Base-by-base conservation (phyloP, 768 basidiomycete genomes). In the Leucosporidium scottii region DNA sequence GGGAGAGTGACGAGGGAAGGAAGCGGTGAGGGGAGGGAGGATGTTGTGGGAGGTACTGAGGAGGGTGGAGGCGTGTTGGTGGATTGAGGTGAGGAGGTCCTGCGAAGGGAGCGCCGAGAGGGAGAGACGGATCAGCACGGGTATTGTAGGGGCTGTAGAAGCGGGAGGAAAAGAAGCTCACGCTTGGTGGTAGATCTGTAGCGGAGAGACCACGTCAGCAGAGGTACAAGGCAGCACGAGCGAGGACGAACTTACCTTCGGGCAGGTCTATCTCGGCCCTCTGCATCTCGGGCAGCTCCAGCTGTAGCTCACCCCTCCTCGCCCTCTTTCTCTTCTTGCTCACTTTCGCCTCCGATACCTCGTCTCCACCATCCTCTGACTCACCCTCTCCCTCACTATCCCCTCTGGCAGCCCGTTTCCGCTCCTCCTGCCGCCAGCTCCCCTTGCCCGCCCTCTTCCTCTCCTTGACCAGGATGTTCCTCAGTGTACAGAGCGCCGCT, bases 51-150 rank as follows among this genome's bases (percentile, higher is more conserved):
- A 27, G 0, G 54, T 15, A 28, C 48, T 1, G 39, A 63, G 36
- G 55, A 58, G 56, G 20, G 30, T 4, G 30, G 62, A 25, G 6
- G 67, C 44, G 54, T 66, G 65, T 1, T 49, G 12, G 44, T 68
- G 67, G 48, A 72, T 10, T 8, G 70, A 51, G 9, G 53, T 10
- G 28, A 72, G 48, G 36, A 72, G 49, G 27, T 62, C 55, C 70
- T 72, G 60, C 18, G 21, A 23, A 3, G 17, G 34, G 31, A 20
- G 18, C 13, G 7, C n/a, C 36, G 49, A 53, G 31, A 2, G 30
- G 20, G 23, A n/a, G n/a, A n/a, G n/a, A n/a, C n/a, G n/a, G n/a
- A n/a, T 34, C 34, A 34, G 34, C 34, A 34, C 10, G 34, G 34
- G 34, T 10, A 34, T 10, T 10, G 34, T n/a, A 34, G 34, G 15